A percentile compares a stretch with the other conserved stretches of the same genome.
phyloP scores from a whole-genome alignment of 2,329 filamentous ascomycete species.

The Podosphaera xanthii region DNA sequence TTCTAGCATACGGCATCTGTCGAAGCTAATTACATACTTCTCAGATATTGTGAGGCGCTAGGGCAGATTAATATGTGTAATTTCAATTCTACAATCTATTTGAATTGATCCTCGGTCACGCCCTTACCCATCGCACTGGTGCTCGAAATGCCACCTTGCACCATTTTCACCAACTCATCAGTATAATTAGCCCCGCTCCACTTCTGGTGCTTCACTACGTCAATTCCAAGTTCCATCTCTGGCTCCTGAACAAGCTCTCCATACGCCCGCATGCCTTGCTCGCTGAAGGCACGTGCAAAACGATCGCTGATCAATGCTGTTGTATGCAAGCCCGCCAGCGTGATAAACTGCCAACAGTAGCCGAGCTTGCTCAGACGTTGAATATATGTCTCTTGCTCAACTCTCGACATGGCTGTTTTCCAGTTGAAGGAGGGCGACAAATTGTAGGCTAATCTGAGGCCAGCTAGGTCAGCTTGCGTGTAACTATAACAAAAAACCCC shows the following conservation, averaged over 20 bases:
- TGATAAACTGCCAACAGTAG: constrained; percentile 99
- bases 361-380: constrained; percentile 63
- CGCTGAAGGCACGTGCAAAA: constrained; percentile 63
- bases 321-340: constrained; percentile 87
- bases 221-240: constrained; percentile 73
- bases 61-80: too few species aligned
- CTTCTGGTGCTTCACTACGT: constrained; percentile 97
- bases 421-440: constrained; percentile 98
- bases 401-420: constrained; percentile 83
- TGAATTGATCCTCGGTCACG: constrained; percentile 95
- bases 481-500: too few species aligned
- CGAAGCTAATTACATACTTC: too few species aligned
- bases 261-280: constrained; percentile 83
- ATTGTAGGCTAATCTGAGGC: constrained; percentile 59
- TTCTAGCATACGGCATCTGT: too few species aligned
- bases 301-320: constrained; percentile 79
- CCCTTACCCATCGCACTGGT: constrained; percentile 95
- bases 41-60: too few species aligned
- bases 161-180: constrained; percentile 91
- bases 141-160: constrained; percentile 73
- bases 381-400: constrained; percentile 96
- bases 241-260: constrained; percentile 95
- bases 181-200: constrained; percentile 92
- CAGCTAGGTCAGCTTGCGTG: not conserved
- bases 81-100: constrained; percentile 16